A percentile compares a stretch with the other conserved stretches of the same genome.
These are phyloP conservation scores for Achlya hypogyna DNA, from an alignment of 352 stramenopile genomes.

Conservation along the genomic window DNA sequence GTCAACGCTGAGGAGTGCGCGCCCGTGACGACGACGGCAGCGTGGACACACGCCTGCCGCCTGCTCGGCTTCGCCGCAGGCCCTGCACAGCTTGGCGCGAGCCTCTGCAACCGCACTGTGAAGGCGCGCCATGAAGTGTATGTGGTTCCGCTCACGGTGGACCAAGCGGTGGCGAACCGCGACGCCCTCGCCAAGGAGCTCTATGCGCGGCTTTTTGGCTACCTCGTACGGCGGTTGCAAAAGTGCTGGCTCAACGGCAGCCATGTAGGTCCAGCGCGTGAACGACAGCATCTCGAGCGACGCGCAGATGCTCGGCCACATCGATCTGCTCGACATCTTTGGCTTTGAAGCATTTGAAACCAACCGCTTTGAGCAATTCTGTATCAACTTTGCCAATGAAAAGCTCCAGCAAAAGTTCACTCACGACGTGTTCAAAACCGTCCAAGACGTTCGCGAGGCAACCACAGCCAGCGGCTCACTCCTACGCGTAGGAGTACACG, in stretches of 20 bases:
- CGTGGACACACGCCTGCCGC: background rate
- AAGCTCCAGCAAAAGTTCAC: constrained; percentile 91
- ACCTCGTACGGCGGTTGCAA: constrained; percentile 83
- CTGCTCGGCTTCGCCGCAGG: constrained; percentile 53
- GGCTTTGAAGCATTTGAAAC: constrained; percentile 93
- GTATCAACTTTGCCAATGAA: constrained; percentile 94
- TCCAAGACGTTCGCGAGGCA: constrained; percentile 38
- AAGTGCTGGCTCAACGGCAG: constrained; percentile 27
- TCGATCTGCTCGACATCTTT: constrained; percentile 96
- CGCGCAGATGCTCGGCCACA: constrained; percentile 45
- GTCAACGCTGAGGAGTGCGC: constrained; percentile 52
- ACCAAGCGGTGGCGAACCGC: constrained; percentile 77
- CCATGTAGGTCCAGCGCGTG: constrained; percentile 39
- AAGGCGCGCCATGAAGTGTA: constrained; percentile 78
- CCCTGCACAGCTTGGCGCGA: constrained; percentile 43
- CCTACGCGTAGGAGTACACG: constrained; percentile 39
- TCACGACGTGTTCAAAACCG: constrained; percentile 77
- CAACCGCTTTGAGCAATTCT: constrained; percentile 94
- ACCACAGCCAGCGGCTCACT: background rate
- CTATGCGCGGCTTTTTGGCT: constrained; percentile 93
- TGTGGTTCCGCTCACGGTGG: constrained; percentile 54
- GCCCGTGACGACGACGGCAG: constrained; percentile 40
- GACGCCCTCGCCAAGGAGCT: constrained; percentile 94
- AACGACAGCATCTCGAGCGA: constrained; percentile 76
- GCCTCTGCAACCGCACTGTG: constrained; percentile 74